Evolutionary conservation across 345 rosid species (phyloP), one percentile per base, ranked within the genome.

Genomic region (Carallia brachiata): DNA sequence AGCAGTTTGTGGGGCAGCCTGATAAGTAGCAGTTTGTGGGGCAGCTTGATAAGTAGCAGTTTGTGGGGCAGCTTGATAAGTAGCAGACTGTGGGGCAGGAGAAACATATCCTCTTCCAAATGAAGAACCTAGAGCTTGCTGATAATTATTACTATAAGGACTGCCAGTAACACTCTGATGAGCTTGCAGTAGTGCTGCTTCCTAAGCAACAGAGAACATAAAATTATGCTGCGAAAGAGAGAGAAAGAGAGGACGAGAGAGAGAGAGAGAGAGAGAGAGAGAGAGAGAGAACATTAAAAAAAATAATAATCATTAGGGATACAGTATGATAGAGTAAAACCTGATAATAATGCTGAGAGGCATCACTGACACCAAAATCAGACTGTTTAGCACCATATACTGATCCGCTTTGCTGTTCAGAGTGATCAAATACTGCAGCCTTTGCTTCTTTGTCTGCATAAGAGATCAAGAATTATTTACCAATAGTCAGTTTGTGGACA

Each of bases 91-190:
- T 8, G 74, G 69, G 54, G 77, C 52, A 77, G 90, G 61, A 80
- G 86, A 79, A 68, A 39, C 73, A 78, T 85, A 91, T 68, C 78
- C 86, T 77, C 78, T 73, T 68, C 16, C 84, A 70, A 85, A 87
- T 19, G 89, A 65, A 71, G 89, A 55, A 54, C 68, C 78, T 64
- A 77, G 75, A 60, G 73, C 68, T 70, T 81, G 95, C 64, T 82
- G 96, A 79, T 90, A 88, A 69, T 82, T 86, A 48, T 86, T 86
- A 68, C 75, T 82, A 61, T 86, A 92, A 57, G 88, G 79, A 75
- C 78, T 83, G 40, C 77, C 74, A 70, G 79, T 78, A 72, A 81
- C 75, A 68, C 75, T 81, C 69, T 73, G 92, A 72, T 75, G 86
- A 81, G 79, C 27, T 75, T 80, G 89, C n/a, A 74, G 32, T 65